Base-by-base conservation (phyloP, 1,284 basidiomycete species). In the Abortiporus biennis region DNA sequence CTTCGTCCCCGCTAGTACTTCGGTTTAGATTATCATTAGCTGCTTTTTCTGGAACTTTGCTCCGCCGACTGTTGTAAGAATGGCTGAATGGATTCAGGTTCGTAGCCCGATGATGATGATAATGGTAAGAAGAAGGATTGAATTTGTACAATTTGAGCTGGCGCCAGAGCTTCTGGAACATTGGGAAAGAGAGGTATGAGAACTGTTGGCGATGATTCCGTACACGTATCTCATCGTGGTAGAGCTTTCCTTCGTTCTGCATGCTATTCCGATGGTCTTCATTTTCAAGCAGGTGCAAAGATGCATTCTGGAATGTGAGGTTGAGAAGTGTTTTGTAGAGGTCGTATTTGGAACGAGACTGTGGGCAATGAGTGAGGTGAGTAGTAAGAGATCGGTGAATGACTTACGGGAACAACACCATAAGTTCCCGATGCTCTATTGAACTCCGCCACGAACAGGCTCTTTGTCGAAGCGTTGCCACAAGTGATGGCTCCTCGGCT, bases 401-500 rank as follows among this genome's bases (percentile, higher is more conserved):
- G 12, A 57, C 73, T 42, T 48, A 89, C 86, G 55, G 80, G 76
- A 12, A 85, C 76, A 30, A 89, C 74, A 16, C 90, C 83, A 53
- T 88, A 88, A 1, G 80, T 85, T 19, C 92, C 92, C 29, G 79
- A 68, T 1, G 80, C 80, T 19, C 69, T 69, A 42, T 76, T 68
- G 51, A 92, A 92, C 56, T 91, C 87, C 1, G 78, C 76, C 15
- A 94, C 80, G 20, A 94, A 69, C 11, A 95, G 66, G 53, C 72
- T 84, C 0, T 87, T 84, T 0, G 90, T 93, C 0, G 92, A 88
- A 17, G 78, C 66, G 61, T 92, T 95, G 6, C 92, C 92, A 25
- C 84, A 74, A 8, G 87, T 76, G 34, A 96, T 77, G 9, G 83
- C 83, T 13, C 89, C 88, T 40, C 81, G 87, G 15, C 69, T 68